Base-by-base conservation (phyloP, 1,284 basidiomycete species). In the Erythrobasidium hasegawianum region DNA sequence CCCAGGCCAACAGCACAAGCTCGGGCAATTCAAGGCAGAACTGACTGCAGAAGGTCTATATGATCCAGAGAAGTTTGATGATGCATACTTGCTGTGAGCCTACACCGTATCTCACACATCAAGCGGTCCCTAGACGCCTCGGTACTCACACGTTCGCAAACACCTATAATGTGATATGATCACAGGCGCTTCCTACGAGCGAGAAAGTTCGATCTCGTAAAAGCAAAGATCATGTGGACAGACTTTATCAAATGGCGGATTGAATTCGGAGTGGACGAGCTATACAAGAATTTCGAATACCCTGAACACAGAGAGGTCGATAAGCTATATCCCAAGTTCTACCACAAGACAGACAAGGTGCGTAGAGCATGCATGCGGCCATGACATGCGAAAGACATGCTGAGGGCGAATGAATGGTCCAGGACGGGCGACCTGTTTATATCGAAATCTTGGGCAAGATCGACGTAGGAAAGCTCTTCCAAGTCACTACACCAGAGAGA, bases 361-460 rank as follows among this genome's bases (percentile, higher is more conserved):
- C 39, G 79, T n/a, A n/a, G n/a, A 5, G 20, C 2, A 13, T 1
- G 38, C 2, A 11, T n/a, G n/a, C n/a, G n/a, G n/a, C n/a, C n/a
- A n/a, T n/a, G n/a, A n/a, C n/a, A n/a, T n/a, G n/a, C n/a, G n/a
- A n/a, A n/a, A n/a, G n/a, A n/a, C n/a, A n/a, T n/a, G n/a, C n/a
- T n/a, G n/a, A n/a, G n/a, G n/a, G n/a, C n/a, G n/a, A n/a, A n/a
- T n/a, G n/a, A n/a, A n/a, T n/a, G n/a, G 24, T 10, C 33, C 75
- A 92, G 88, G 93, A 97, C 70, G 95, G 96, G 20, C 87, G 94
- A 67, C 96, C 96, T 1, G 79, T 98, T 72, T 98, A 97, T 83
- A 86, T 98, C 74, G 93, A 97, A 77, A 87, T 86, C 61, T 86
- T 98, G 58, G 93, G 94, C 71, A 86, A 88, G 73, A 84, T 97